A percentile compares a stretch with the other conserved stretches of the same genome.
Evolutionary conservation across 2,329 filamentous ascomycete genomes (phyloP).

Genomic region (Trichoderma sp.): DNA sequence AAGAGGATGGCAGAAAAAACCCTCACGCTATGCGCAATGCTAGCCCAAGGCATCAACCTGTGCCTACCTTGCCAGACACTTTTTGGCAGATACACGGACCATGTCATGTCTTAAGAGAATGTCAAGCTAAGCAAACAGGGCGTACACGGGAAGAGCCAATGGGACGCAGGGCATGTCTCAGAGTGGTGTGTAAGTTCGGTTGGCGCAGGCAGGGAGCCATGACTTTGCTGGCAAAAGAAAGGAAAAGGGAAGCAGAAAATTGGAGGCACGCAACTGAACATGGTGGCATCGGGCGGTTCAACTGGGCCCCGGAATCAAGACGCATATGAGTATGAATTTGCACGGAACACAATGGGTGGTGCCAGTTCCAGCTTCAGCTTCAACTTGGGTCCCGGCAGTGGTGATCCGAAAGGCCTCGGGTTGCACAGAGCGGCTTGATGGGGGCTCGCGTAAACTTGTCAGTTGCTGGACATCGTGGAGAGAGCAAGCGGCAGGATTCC

Average conservation of each 20-base stretch:
- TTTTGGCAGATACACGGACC: not conserved
- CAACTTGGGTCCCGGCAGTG: not conserved
- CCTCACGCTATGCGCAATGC: not conserved
- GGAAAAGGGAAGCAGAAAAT: not conserved
- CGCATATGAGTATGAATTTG: not conserved
- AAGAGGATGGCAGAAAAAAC: not conserved
- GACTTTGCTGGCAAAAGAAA: not conserved
- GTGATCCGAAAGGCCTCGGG: not conserved
- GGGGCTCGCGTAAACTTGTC: slow-evolving; percentile 6
- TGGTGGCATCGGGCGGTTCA: not conserved
- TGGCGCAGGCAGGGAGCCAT: not conserved
- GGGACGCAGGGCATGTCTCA: not conserved
- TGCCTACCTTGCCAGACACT: not conserved
- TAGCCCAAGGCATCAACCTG: not conserved
- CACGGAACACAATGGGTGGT: not conserved
- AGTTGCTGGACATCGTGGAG: not conserved
- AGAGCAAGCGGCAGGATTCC: not conserved
- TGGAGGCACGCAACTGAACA: not conserved
- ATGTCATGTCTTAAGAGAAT: not conserved
- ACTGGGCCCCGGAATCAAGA: not conserved
- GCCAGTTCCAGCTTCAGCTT: not conserved
- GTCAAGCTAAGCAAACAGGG: not conserved
- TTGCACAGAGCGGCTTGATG: not conserved
- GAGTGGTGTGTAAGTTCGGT: not conserved
- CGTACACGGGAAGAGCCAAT: not conserved